Evolutionary conservation across 1,139 yeast species (phyloP).

Genomic region (Pichia sp.): DNA sequence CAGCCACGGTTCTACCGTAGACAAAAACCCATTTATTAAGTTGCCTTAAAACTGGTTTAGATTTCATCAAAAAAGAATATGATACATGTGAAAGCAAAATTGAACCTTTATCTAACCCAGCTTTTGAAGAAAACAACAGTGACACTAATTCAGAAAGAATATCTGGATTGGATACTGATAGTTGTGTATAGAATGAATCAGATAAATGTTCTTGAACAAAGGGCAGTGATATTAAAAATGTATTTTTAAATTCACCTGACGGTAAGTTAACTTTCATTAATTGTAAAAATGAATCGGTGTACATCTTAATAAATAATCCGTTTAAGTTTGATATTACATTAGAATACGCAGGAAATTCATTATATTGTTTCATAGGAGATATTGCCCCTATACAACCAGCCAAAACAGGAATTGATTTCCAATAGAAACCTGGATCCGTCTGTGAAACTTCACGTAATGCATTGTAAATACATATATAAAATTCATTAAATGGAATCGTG

Average conservation of each 20-base stretch:
- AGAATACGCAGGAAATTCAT: constrained; percentile 22
- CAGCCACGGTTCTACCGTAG: constrained; percentile 6
- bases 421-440: constrained; percentile 25
- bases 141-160: constrained; percentile 16
- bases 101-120: constrained; percentile 26
- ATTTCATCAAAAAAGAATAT: constrained; percentile 10
- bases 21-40: constrained; percentile 44
- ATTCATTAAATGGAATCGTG: constrained; percentile 45
- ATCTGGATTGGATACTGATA: constrained; percentile 13
- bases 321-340: constrained; percentile 22
- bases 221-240: constrained; percentile 17
- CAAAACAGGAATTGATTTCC: constrained; percentile 55
- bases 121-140: constrained; percentile 27
- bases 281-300: constrained; percentile 12
- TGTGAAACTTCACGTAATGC: constrained; percentile 23
- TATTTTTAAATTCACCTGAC: constrained; percentile 8
- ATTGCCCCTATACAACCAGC: constrained; percentile 47
- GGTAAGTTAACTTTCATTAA: neutral
- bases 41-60: constrained; percentile 43
- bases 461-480: constrained; percentile 40
- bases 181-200: constrained; percentile 19
- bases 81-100: constrained; percentile 1
- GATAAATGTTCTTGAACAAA: constrained; percentile 18
- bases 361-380: constrained; percentile 18
- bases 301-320: constrained; percentile 12